Evolutionary conservation across 2,329 filamentous ascomycete genomes (phyloP).

Genomic region (Colletotrichum eleusines): DNA sequence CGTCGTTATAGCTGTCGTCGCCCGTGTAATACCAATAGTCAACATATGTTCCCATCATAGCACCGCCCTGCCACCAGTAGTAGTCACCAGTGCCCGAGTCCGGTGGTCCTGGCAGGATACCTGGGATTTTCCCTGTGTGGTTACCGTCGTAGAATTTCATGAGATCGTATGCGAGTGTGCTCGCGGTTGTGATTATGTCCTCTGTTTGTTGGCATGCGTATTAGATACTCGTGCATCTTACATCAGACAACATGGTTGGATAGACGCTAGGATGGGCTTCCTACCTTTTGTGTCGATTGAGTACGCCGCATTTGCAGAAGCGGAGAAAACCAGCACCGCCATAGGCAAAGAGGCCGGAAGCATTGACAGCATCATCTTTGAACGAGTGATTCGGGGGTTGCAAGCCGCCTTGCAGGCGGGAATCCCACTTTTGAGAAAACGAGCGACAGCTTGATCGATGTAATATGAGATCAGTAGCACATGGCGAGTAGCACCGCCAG

Average conservation of each 20-base stretch:
- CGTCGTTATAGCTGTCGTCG: constrained; percentile 68
- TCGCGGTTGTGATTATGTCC: constrained; percentile 55
- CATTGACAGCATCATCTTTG: constrained; percentile 18
- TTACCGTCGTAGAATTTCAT: constrained; percentile 62
- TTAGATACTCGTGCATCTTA: constrained; percentile 2
- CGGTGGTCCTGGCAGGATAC: constrained; percentile 62
- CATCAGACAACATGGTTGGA: neutral
- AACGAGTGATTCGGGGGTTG: neutral
- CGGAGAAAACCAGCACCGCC: constrained; percentile 22
- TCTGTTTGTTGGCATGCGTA: constrained; percentile 43
- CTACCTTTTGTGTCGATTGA: constrained; percentile 37
- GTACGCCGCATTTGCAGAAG: constrained; percentile 22
- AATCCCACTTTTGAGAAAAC: neutral
- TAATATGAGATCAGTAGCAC: neutral
- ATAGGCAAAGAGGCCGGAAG: constrained; percentile 18
- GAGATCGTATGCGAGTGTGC: constrained; percentile 58
- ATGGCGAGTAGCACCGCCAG: neutral
- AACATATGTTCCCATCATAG: constrained; percentile 72
- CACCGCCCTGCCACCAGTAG: constrained; percentile 77
- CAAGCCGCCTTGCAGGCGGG: constrained; percentile 5
- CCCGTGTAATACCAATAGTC: constrained; percentile 75
- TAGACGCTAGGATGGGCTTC: no score
- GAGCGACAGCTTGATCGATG: neutral
- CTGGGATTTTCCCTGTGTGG: constrained; percentile 57
- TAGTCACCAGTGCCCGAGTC: constrained; percentile 55